phyloP scores from a whole-genome alignment of 2,329 filamentous ascomycete species.

The Botrytis byssoidea region DNA sequence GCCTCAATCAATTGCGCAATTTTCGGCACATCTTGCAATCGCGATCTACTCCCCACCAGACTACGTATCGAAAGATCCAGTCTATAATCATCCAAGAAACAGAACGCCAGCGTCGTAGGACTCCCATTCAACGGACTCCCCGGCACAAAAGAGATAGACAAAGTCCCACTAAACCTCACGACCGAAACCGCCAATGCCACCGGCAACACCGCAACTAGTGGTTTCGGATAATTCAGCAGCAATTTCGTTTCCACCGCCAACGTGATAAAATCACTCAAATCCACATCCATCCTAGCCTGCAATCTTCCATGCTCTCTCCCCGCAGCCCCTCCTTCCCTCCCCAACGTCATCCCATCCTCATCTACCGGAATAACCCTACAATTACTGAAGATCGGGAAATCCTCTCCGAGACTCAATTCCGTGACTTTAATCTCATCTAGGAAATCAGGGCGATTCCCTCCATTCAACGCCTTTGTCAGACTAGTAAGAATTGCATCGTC shows the following conservation, averaged over 20 bases:
- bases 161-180: conserved; percentile 88
- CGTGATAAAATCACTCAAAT: conserved; percentile 93
- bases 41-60: conserved; percentile 73
- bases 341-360: conserved; percentile 66
- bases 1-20: conserved; percentile 82
- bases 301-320: conserved; percentile 67
- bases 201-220: conserved; percentile 81
- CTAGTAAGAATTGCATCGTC: conserved; percentile 87
- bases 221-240: conserved; percentile 91
- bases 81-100: conserved; percentile 85
- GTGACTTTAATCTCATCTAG: conserved; percentile 92
- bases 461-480: conserved; percentile 81
- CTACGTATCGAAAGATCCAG: conserved; percentile 80
- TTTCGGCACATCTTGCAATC: conserved; percentile 82
- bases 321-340: conserved; percentile 31
- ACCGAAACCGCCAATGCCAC: conserved; percentile 90
- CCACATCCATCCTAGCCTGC: conserved; percentile 95
- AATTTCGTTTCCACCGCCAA: conserved; percentile 92
- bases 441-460: conserved; percentile 83
- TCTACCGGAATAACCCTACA: conserved; percentile 91
- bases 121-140: conserved; percentile 63
- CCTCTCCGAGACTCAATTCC: conserved; percentile 89
- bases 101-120: conserved; percentile 89
- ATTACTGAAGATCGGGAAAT: conserved; percentile 98
- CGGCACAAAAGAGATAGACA: conserved; percentile 91